phyloP scores from a whole-genome alignment of 106 monocot species.

The Acorus calamus region DNA sequence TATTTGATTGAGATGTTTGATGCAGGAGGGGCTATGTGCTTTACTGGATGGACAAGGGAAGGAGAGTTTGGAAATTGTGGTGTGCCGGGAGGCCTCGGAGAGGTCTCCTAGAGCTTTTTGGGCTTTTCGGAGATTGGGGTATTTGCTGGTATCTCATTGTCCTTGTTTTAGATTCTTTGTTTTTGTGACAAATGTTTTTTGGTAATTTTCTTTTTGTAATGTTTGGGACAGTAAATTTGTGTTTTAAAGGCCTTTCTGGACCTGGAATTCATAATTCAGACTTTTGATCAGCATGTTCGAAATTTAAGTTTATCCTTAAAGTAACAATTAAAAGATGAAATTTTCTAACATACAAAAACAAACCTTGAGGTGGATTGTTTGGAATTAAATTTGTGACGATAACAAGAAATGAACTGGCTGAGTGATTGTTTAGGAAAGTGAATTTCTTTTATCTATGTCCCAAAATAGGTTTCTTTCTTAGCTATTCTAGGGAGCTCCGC shows the following conservation, averaged over 20 bases:
- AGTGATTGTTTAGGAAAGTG: too few relatives aligned
- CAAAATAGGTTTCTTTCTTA: too few relatives aligned
- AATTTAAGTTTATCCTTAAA: too few relatives aligned
- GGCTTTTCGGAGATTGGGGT: slow-evolving; percentile 85
- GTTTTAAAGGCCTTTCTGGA: not conserved
- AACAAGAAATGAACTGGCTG: too few relatives aligned
- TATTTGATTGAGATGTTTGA: not conserved
- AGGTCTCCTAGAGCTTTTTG: slow-evolving; percentile 91
- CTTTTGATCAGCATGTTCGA: too few relatives aligned
- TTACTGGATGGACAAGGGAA: slow-evolving; percentile 76
- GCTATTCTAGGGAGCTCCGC: too few relatives aligned
- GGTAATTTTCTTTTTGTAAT: not conserved
- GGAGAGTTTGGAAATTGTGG: slow-evolving; percentile 71
- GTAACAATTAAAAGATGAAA: too few relatives aligned
- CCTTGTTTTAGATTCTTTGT: not conserved
- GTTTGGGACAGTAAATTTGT: not conserved
- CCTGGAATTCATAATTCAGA: too few relatives aligned
- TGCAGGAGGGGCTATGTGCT: slow-evolving; percentile 82
- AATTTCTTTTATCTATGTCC: too few relatives aligned
- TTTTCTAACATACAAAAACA: too few relatives aligned
- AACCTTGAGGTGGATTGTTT: too few relatives aligned
- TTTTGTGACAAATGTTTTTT: slow-evolving; percentile 1
- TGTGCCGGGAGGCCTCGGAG: slow-evolving; percentile 67
- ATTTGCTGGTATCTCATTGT: slow-evolving; percentile 49
- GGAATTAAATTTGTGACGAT: too few relatives aligned